These are phyloP conservation scores for Dichomitus squalens DNA, from an alignment of 1,284 basidiomycete genomes.

Conservation along the genomic window DNA sequence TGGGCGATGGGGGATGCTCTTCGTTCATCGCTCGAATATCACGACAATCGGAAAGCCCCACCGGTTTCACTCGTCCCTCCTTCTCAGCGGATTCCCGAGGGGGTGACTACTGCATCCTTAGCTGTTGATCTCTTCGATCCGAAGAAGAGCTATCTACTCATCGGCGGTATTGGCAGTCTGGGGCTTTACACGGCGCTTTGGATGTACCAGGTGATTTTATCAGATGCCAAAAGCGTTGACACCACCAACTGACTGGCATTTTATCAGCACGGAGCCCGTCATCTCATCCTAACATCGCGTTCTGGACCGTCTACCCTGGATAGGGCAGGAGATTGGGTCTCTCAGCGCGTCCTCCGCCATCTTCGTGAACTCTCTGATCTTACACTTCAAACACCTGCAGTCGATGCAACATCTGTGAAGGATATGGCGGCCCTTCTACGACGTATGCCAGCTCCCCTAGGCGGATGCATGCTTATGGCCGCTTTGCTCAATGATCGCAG, in stretches of 20 bases:
- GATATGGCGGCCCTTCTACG: slow-evolving; percentile 27
- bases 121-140: slow-evolving; percentile 6
- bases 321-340: slow-evolving; percentile 23
- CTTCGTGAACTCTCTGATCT: slow-evolving; percentile 34
- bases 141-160: slow-evolving; percentile 23
- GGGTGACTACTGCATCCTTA: neutral
- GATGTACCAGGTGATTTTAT: slow-evolving; percentile 40
- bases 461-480: slow-evolving; percentile 41
- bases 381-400: slow-evolving; percentile 30
- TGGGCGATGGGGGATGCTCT: slow-evolving; percentile 18
- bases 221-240: neutral
- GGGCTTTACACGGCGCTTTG: slow-evolving; percentile 39
- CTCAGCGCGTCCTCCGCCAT: slow-evolving; percentile 34
- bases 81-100: neutral
- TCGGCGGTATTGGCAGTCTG: slow-evolving; percentile 27
- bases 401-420: slow-evolving; percentile 32
- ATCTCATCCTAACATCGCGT: slow-evolving; percentile 42
- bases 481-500: slow-evolving; percentile 35
- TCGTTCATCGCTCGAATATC: neutral
- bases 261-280: slow-evolving; percentile 39
- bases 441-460: slow-evolving; percentile 26
- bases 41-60: neutral
- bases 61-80: too few species aligned
- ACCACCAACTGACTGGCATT: neutral
- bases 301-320: slow-evolving; percentile 31